These are phyloP conservation scores for Bacterosira constricta DNA, from an alignment of 108 stramenopile genomes.

Conservation along the genomic window DNA sequence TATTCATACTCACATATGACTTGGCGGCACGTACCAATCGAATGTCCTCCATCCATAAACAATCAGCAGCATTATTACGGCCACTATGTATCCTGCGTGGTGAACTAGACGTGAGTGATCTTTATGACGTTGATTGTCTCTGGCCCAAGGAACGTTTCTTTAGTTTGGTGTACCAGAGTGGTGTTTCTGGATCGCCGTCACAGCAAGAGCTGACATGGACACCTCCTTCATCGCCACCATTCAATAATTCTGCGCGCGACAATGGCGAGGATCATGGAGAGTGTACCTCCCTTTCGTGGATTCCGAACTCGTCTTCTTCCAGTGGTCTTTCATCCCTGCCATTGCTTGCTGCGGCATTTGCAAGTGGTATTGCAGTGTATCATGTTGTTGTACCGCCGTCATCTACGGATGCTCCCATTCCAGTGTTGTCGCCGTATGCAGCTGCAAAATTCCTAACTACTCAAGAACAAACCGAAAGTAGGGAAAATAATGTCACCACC, in stretches of 20 bases:
- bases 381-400: conserved; percentile 66
- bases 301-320: conserved; percentile 38
- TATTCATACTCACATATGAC: conserved; percentile 77
- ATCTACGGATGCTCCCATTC: conserved; percentile 4
- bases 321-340: conserved; percentile 49
- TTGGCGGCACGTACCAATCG: conserved; percentile 60
- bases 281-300: conserved; percentile 75
- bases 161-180: not conserved
- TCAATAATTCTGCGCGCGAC: not conserved
- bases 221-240: not conserved
- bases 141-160: conserved; percentile 27
- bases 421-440: not conserved
- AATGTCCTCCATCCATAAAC: conserved; percentile 5
- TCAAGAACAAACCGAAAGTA: no score
- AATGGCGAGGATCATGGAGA: conserved; percentile 10
- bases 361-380: conserved; percentile 72
- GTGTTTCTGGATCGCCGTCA: not conserved
- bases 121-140: conserved; percentile 38
- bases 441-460: not conserved
- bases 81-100: conserved; percentile 58
- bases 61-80: conserved; percentile 31
- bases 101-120: conserved; percentile 34
- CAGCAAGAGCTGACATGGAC: not conserved
- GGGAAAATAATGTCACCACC: conserved; percentile 26
- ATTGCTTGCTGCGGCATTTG: conserved; percentile 70